A percentile compares a stretch with the other conserved stretches of the same genome.
Evolutionary conservation across 1,139 yeast species (phyloP).

Genomic region (Suhomyces kunorum): DNA sequence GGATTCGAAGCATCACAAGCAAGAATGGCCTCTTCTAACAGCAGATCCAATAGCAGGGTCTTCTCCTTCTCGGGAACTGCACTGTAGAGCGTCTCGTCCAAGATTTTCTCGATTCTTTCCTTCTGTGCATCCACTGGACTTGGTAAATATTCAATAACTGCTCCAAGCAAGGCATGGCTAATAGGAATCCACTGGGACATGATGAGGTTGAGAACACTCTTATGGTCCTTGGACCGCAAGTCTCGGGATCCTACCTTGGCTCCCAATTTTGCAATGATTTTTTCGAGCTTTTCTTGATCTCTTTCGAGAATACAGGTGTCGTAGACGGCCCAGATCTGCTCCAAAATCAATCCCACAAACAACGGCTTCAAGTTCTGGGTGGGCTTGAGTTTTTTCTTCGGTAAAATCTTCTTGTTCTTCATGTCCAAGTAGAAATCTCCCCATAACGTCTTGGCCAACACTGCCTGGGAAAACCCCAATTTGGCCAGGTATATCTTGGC

Average conservation of each 20-base stretch:
- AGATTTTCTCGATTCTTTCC: conserved; percentile 65
- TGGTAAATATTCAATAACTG: conserved; percentile 84
- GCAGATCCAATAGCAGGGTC: conserved; percentile 43
- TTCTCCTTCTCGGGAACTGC: conserved; percentile 31
- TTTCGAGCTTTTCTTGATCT: conserved; percentile 70
- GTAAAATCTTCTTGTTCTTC: conserved; percentile 79
- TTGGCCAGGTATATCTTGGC: conserved; percentile 84
- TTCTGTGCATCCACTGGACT: conserved; percentile 78
- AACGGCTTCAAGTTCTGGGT: conserved; percentile 66
- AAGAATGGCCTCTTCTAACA: conserved; percentile 56
- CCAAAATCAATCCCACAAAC: conserved; percentile 84
- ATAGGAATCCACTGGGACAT: conserved; percentile 96
- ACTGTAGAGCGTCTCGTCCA: conserved; percentile 46
- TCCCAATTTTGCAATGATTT: conserved; percentile 69
- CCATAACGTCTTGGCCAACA: conserved; percentile 88
- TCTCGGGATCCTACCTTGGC: conserved; percentile 76
- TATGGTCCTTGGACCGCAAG: conserved; percentile 74
- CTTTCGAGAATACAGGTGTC: conserved; percentile 66
- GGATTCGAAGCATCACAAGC: conserved; percentile 56
- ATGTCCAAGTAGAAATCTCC: conserved; percentile 91
- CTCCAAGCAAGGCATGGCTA: conserved; percentile 77
- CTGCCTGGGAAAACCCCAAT: conserved; percentile 79
- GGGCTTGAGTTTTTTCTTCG: conserved; percentile 54
- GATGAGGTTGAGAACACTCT: conserved; percentile 60
- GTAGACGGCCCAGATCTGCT: conserved; percentile 91